phyloP scores from a whole-genome alignment of 2,329 filamentous ascomycete species.

The Neonectria sp. region DNA sequence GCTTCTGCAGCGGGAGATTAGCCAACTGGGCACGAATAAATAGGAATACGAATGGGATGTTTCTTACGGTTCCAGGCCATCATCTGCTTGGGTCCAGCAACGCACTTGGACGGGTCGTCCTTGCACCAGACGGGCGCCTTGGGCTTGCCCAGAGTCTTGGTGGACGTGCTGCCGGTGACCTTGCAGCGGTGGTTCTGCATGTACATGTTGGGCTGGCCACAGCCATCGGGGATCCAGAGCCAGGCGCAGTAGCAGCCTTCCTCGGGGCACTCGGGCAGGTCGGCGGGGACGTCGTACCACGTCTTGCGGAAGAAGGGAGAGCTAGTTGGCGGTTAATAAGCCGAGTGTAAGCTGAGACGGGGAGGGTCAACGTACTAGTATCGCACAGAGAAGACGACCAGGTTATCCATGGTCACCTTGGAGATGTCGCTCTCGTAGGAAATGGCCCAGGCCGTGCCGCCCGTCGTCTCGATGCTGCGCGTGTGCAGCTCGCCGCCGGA shows the following conservation, averaged over 20 bases:
- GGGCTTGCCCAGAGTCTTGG: constrained; percentile 57
- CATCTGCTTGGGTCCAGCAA: constrained; percentile 66
- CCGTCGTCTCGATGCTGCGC: constrained; percentile 58
- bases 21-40: background rate
- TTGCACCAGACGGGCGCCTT: constrained; percentile 60
- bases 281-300: constrained; percentile 48
- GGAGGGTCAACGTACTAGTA: constrained; percentile 53
- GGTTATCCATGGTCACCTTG: constrained; percentile 64
- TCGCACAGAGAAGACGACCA: constrained; percentile 65
- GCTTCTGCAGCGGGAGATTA: constrained; percentile 41
- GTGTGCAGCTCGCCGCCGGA: constrained; percentile 64
- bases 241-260: constrained; percentile 51
- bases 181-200: constrained; percentile 67
- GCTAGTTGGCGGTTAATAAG: constrained; percentile 26
- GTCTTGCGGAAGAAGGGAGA: constrained; percentile 50
- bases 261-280: constrained; percentile 47
- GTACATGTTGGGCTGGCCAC: constrained; percentile 52
- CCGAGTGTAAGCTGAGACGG: background rate
- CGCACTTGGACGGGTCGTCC: constrained; percentile 58
- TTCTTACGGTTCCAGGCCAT: constrained; percentile 61
- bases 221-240: constrained; percentile 51
- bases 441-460: constrained; percentile 66
- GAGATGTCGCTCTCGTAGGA: constrained; percentile 63
- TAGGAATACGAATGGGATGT: background rate
- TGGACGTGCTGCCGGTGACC: constrained; percentile 60